These are phyloP conservation scores for Barnettozyma populi DNA, from an alignment of 805 yeast genomes.

Conservation along the genomic window DNA sequence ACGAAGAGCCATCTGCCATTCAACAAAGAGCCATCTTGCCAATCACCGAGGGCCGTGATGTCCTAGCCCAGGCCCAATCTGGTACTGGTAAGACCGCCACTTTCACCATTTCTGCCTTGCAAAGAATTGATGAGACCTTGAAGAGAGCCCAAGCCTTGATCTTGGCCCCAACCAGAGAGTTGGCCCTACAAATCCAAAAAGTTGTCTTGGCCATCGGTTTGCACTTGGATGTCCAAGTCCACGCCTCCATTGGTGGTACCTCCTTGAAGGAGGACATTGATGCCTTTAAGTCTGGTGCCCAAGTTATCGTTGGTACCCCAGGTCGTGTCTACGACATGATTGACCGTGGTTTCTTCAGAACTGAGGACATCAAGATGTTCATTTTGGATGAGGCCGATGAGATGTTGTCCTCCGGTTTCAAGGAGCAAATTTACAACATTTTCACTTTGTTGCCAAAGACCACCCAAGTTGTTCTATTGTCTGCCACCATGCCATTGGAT, in stretches of 20 bases:
- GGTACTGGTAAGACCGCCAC: slow-evolving; percentile 99
- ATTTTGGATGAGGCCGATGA: slow-evolving; percentile 98
- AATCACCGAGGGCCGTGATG: slow-evolving; percentile 91
- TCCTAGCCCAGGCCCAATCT: slow-evolving; percentile 97
- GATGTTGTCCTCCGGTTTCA: slow-evolving; percentile 87
- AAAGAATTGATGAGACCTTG: slow-evolving; percentile 65
- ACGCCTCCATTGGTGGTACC: slow-evolving; percentile 98
- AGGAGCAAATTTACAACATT: slow-evolving; percentile 92
- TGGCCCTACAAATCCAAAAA: slow-evolving; percentile 92
- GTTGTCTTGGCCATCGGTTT: slow-evolving; percentile 87
- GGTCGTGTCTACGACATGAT: slow-evolving; percentile 97
- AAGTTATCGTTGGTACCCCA: slow-evolving; percentile 96
- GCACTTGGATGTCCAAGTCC: slow-evolving; percentile 85
- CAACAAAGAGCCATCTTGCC: slow-evolving; percentile 97
- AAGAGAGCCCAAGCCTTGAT: slow-evolving; percentile 88
- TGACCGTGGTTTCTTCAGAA: slow-evolving; percentile 77
- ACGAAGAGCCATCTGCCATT: slow-evolving; percentile 94
- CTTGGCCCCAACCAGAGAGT: slow-evolving; percentile 95
- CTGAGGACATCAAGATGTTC: slow-evolving; percentile 86
- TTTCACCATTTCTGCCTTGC: slow-evolving; percentile 78
- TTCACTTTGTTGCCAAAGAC: slow-evolving; percentile 82
- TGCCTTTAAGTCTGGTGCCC: slow-evolving; percentile 80
- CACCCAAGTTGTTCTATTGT: slow-evolving; percentile 90
- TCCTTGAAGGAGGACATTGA: slow-evolving; percentile 81
- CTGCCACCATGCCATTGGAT: slow-evolving; percentile 92